Evolutionary conservation across 768 basidiomycete species (phyloP).

Genomic region (Russula emetica): DNA sequence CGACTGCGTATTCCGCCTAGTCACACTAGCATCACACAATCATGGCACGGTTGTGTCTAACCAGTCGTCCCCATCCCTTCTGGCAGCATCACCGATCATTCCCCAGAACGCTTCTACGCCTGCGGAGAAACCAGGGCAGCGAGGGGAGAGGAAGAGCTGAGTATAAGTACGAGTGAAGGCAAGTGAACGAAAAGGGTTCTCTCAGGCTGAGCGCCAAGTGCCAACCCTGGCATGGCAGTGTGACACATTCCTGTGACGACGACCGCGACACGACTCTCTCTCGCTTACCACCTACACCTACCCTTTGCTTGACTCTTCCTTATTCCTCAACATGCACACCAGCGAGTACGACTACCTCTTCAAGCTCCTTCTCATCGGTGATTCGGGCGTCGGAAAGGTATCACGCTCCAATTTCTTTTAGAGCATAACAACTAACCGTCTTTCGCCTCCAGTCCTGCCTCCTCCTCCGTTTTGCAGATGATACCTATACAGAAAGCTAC

Average conservation of each 20-base stretch:
- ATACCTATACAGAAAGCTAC: constrained; percentile 96
- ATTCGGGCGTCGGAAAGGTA: constrained; percentile 94
- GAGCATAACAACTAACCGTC: constrained; percentile 6
- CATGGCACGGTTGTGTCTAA: constrained; percentile 48
- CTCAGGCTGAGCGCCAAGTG: no score
- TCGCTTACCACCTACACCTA: constrained; percentile 12
- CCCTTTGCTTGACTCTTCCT: constrained; percentile 18
- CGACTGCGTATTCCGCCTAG: constrained; percentile 38
- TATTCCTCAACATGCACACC: constrained; percentile 63
- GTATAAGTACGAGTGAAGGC: no score
- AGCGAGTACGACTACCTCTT: constrained; percentile 95
- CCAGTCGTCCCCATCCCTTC: no score
- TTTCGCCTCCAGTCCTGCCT: constrained; percentile 71
- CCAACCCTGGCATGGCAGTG: constrained; percentile 22
- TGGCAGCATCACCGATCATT: constrained; percentile 37
- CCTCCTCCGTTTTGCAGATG: constrained; percentile 89
- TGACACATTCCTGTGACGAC: constrained; percentile 41
- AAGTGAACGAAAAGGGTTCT: no score
- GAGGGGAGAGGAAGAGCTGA: no score
- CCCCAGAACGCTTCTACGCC: constrained; percentile 54
- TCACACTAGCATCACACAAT: constrained; percentile 35
- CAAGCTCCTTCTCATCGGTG: constrained; percentile 92
- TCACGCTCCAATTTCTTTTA: constrained; percentile 31
- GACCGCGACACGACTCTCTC: constrained; percentile 30
- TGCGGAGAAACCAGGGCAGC: constrained; percentile 34